Base-by-base conservation (phyloP, 768 basidiomycete genomes). In the Hemileccinum impolitum region DNA sequence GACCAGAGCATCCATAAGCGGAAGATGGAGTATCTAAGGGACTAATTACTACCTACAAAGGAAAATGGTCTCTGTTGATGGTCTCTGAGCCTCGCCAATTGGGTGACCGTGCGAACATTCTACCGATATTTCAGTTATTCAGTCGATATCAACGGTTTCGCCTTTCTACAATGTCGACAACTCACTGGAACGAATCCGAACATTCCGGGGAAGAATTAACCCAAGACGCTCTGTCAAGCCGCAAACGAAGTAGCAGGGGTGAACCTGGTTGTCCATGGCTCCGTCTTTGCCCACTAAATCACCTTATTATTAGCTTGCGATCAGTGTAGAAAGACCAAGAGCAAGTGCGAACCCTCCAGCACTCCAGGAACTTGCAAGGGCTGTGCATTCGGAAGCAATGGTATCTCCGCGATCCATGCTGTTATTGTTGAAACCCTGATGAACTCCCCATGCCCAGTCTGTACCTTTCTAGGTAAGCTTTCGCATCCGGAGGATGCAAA, bases 291-390 rank as follows among this genome's bases (percentile, higher is more conserved):
- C 35, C 45, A 45, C 53, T 63, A 19, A 66, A 44, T 45, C 38
- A 11, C 46, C 31, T 39, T 35, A 25, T 55, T 40, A 28, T 53
- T 57, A 90, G 90, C 90, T 28, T 93, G 90, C 58, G 90, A 92
- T 71, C 85, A 90, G 56, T 93, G 90, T 58, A 76, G 89, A 42
- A 92, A 90, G 72, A 86, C 86, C 7, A 93, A 91, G 70, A 87
- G 85, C 72, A 90, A 91, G 65, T 92, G 90, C 62, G 88, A 90
- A 61, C 78, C 81, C 40, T 71, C 69, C 30, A 55, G 44, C 4
- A 73, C 72, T 6, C 76, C 78, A 17, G 71, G 71, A 15, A 69
- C 72, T 18, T 89, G 81, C 68, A 87, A 79, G 66, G 87, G 78
- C 58, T 87, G 83, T 69, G 70, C 75, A 43, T 64, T 77, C 54